Percentiles rank a stretch among this genome's conserved stretches.
Conservation (phyloP, 108 stramenopile genomes). For the Cyclotella baltica region DNA sequence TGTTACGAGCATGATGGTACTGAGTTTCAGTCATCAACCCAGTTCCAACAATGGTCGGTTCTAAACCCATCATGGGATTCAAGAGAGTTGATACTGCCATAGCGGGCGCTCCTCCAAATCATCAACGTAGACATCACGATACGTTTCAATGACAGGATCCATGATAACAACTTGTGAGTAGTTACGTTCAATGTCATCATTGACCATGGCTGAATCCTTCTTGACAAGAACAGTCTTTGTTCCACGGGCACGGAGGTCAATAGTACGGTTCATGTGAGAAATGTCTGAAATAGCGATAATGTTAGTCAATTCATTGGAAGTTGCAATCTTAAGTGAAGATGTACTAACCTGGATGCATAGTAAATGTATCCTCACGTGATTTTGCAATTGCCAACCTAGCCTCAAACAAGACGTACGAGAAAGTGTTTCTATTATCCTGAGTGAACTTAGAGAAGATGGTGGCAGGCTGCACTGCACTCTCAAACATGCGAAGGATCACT, state of each 20-base stretch:
- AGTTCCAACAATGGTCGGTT: constrained; percentile 17
- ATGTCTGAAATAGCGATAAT: not conserved
- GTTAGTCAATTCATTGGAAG: not conserved
- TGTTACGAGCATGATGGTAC: no score
- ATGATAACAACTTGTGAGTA: constrained; percentile 13
- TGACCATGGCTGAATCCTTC: not conserved
- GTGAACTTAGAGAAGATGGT: constrained; percentile 5
- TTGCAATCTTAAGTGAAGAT: not conserved
- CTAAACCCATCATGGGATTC: constrained; percentile 22
- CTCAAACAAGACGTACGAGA: not conserved
- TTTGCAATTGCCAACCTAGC: not conserved
- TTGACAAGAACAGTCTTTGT: not conserved
- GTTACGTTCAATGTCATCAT: not conserved
- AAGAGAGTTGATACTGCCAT: constrained; percentile 1
- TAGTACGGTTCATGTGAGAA: constrained; percentile 2
- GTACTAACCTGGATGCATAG: not conserved
- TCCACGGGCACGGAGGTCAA: not conserved
- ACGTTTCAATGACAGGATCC: constrained; percentile 15
- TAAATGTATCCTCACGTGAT: not conserved
- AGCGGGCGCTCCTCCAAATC: constrained; percentile 8
- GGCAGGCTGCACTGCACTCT: constrained; percentile 1
- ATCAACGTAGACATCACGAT: constrained; percentile 8
- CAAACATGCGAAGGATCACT: constrained; percentile 23
- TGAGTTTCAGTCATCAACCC: constrained; percentile 29
- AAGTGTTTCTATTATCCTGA: constrained; percentile 2